Conservation (phyloP, 106 monocot species). For the Gastrodia elata region DNA sequence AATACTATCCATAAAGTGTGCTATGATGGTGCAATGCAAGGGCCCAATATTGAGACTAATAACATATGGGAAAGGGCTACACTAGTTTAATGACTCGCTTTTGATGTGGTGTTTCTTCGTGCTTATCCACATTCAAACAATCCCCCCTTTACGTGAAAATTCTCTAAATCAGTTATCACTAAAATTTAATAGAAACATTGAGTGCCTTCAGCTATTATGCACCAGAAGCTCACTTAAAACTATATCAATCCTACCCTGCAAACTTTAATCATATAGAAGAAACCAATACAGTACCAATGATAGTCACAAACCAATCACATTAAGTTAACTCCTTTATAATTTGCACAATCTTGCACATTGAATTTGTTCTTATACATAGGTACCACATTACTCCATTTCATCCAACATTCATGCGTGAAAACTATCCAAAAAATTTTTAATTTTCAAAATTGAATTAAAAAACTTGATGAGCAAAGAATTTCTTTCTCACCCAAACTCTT, state of each 20-base stretch:
- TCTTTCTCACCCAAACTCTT: too few relatives aligned
- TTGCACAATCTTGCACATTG: too few relatives aligned
- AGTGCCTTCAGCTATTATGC: background rate
- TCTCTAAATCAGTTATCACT: background rate
- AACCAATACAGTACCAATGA: too few relatives aligned
- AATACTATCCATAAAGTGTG: background rate
- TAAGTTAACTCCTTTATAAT: too few relatives aligned
- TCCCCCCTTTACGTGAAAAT: background rate
- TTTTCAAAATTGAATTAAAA: too few relatives aligned
- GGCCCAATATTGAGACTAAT: background rate
- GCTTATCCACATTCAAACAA: background rate
- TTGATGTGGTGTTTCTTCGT: background rate
- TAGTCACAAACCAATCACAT: too few relatives aligned
- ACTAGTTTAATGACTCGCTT: background rate
- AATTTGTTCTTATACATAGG: too few relatives aligned
- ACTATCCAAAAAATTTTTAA: too few relatives aligned
- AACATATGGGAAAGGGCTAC: background rate
- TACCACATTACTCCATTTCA: too few relatives aligned
- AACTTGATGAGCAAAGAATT: too few relatives aligned
- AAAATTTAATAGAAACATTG: background rate
- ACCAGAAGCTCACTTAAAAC: background rate
- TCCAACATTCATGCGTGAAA: too few relatives aligned
- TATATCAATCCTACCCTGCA: background rate
- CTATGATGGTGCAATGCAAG: background rate
- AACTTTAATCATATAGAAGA: too few relatives aligned